Base-by-base conservation (phyloP, 1,284 basidiomycete species). In the Earliella scabrosa region DNA sequence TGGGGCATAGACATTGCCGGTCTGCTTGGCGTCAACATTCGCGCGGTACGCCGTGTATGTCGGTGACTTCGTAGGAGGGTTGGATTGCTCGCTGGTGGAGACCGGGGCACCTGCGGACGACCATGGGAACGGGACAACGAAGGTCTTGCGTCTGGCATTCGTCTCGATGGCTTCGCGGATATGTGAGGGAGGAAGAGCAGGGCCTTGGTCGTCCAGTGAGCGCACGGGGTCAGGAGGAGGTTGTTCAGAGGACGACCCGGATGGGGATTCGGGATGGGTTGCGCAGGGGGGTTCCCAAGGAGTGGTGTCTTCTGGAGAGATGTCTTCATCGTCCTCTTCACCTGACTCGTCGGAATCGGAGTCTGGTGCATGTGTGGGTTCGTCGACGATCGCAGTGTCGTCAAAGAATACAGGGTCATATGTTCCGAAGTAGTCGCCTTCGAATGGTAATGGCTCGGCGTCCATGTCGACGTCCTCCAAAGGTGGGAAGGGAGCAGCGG, bases 1-100 rank as follows among this genome's bases (percentile, higher is more conserved):
- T 4, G 66, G 66, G 1, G 58, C 29, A 26, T 51, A 56, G 8
- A 27, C 27, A 44, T 56, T 56, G 7, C n/a, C 18, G 2, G 18
- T 5, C 31, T 29, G 24, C 20, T 0, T 11, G 24, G 6, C 13
- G 5, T 29, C 18, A 3, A 24, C 18, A 31, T 21, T 21, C 2
- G 26, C 3, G 13, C 14, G 14, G 36, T 49, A 49, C 6, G 36
- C 36, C 0, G 16, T 11, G 11, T 39, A 39, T 18, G 20, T 39
- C 6, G 10, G 38, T 10, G 6, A 21, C 7, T 13, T 13, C 6
- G 7, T 7, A 13, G 13, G 7, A 6, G 13, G 29, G 7, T 6
- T 7, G 29, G 29, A 31, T 7, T 31, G 29, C 9, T 21, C 38
- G 6, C n/a, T 18, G 10, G 0, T 13, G 26, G 10, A 7, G 2